Evolutionary conservation across 2,329 filamentous ascomycete species (phyloP), one percentile per base, ranked within the genome.

Genomic region (Zasmidium cellare): DNA sequence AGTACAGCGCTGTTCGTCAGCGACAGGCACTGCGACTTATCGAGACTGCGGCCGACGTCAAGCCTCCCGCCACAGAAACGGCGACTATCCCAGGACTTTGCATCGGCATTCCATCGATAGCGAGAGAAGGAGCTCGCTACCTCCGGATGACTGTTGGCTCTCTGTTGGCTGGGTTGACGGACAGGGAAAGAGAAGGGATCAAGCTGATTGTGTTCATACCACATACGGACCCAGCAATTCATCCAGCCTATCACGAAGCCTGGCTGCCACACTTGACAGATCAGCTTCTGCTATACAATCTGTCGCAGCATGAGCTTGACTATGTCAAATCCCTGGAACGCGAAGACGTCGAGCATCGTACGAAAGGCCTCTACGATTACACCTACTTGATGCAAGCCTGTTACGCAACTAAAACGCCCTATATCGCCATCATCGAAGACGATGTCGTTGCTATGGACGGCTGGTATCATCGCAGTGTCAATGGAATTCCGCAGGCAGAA

Each of bases 281-380:
- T 61, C 63, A 74, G 18, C 69, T 80, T 9, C 57, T 79, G 28
- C 66, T 70, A 6, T 80, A 80, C 62, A 66, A 76, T 31, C 61
- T 73, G 18, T 58, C 70, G 18, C 63, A 71, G 12, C 69, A 70
- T 31, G 59, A 72, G 25, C 66, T 73, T 53, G 67, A 74, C 19
- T 69, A 72, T 52, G 71, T 79, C 22, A 63, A 64, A 12, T 62
- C 70, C 9, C 68, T 76, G 64, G 73, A 75, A 54, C 67, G 69
- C 23, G 62, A 68, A 20, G 67, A 25, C 18, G 38, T 41, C 9
- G 19, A 50, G 38, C 54, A 56, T 31, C 54, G 69, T 2, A 73
- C 79, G 46, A 80, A 80, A 57, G 74, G 67, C 2, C 61, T 80
- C 5, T 76, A 75, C 57, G 79, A 81, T 60, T 80, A 80, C 59